Evolutionary conservation across 1,139 yeast genomes (phyloP).

Genomic region (Saccharomyces hybrid): DNA sequence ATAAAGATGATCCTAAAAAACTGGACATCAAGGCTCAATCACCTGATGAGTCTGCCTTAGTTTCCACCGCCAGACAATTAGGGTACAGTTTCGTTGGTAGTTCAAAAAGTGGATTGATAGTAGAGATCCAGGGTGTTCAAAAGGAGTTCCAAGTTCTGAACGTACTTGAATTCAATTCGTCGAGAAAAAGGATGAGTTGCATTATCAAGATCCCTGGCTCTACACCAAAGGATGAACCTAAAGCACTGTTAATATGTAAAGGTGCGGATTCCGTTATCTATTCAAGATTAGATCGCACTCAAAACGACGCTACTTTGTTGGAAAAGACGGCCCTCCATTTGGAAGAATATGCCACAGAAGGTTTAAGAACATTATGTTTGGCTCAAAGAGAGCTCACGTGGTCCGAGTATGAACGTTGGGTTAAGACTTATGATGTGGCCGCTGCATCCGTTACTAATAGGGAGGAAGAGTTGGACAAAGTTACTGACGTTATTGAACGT

Average conservation of each 20-base stretch:
- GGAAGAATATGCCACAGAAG: slow-evolving; percentile 92
- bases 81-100: slow-evolving; percentile 78
- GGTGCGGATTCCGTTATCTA: slow-evolving; percentile 95
- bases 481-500: slow-evolving; percentile 74
- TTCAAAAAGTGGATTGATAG: slow-evolving; percentile 59
- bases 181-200: slow-evolving; percentile 95
- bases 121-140: slow-evolving; percentile 71
- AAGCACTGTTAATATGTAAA: slow-evolving; percentile 62
- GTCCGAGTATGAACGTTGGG: slow-evolving; percentile 61
- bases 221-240: slow-evolving; percentile 38
- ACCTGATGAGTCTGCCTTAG: slow-evolving; percentile 96
- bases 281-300: slow-evolving; percentile 45
- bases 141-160: slow-evolving; percentile 69
- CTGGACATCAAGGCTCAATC: slow-evolving; percentile 83
- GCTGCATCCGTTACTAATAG: slow-evolving; percentile 71
- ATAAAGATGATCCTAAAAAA: slow-evolving; percentile 48
- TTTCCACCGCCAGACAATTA: slow-evolving; percentile 88
- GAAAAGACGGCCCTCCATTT: slow-evolving; percentile 75
- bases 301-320: slow-evolving; percentile 36
- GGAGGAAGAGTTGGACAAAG: slow-evolving; percentile 67
- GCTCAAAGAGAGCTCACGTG: slow-evolving; percentile 72
- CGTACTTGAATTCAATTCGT: slow-evolving; percentile 78
- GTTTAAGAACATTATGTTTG: slow-evolving; percentile 87
- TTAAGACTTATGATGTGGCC: slow-evolving; percentile 61
- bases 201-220: slow-evolving; percentile 55